Evolutionary conservation across 2,329 filamentous ascomycete species (phyloP).

Genomic region (Pseudogymnoascus pannorum): DNA sequence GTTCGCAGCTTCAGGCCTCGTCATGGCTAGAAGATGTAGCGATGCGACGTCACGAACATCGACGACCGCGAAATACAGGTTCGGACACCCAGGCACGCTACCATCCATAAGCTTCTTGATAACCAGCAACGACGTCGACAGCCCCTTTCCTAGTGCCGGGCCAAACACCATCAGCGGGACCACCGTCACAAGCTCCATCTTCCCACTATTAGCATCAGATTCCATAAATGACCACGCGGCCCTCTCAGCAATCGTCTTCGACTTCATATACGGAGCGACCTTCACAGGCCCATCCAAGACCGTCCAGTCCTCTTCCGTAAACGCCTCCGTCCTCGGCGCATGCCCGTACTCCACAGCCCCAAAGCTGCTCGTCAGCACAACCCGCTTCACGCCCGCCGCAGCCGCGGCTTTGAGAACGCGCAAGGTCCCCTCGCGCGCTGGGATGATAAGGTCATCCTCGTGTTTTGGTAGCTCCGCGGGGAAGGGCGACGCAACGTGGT

Average conservation of each 20-base stretch:
- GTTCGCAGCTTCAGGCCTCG: conserved; percentile 19
- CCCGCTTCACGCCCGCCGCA: conserved; percentile 21
- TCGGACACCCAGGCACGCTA: conserved; percentile 24
- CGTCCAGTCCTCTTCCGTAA: conserved; percentile 30
- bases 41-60: conserved; percentile 30
- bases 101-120: conserved; percentile 27
- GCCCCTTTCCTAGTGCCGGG: conserved; percentile 24
- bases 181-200: conserved; percentile 26
- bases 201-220: conserved; percentile 19
- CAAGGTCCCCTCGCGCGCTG: conserved; percentile 29
- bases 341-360: conserved; percentile 23
- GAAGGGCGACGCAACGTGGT: conserved; percentile 28
- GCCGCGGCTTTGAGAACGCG: conserved; percentile 26
- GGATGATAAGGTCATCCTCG: conserved; percentile 28
- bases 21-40: conserved; percentile 28
- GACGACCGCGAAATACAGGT: conserved; percentile 22
- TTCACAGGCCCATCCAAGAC: conserved; percentile 17
- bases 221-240: conserved; percentile 31
- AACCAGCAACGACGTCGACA: conserved; percentile 22
- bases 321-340: conserved; percentile 15
- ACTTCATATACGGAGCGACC: conserved; percentile 25
- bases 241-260: conserved; percentile 30
- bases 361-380: conserved; percentile 18
- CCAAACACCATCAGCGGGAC: conserved; percentile 28
- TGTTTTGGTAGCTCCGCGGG: conserved; percentile 23